Evolutionary conservation across 306 rosid species (phyloP).

Genomic region (Cucurbita maxima): DNA sequence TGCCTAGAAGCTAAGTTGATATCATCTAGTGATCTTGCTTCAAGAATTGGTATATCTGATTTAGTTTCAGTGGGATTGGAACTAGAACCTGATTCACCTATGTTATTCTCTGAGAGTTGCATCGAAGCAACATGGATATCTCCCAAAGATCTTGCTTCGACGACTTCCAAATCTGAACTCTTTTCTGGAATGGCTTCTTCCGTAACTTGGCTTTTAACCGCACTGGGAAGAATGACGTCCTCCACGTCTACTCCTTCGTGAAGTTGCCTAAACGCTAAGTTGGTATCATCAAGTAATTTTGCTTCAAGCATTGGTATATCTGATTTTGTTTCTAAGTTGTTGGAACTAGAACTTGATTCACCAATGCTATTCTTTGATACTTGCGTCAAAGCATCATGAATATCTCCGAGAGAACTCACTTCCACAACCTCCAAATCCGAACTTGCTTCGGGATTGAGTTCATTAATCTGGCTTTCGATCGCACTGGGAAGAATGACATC

Average conservation of each 20-base stretch:
- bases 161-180: conserved; percentile 26
- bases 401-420: neutral
- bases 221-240: conserved; percentile 40
- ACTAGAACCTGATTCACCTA: neutral
- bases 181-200: neutral
- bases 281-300: neutral
- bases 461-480: neutral
- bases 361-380: conserved; percentile 10
- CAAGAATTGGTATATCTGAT: conserved; percentile 38
- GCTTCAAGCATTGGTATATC: conserved; percentile 1
- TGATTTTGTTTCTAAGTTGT: conserved; percentile 11
- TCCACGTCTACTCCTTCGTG: conserved; percentile 44
- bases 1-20: conserved; percentile 44
- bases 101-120: conserved; percentile 20
- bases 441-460: neutral
- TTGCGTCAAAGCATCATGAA: conserved; percentile 16
- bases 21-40: conserved; percentile 53
- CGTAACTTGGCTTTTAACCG: conserved; percentile 19
- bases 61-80: conserved; percentile 18
- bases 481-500: no score
- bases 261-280: conserved; percentile 40
- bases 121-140: conserved; percentile 13
- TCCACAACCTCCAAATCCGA: conserved; percentile 21
- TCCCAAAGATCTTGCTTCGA: neutral
- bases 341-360: conserved; percentile 4